Conservation (phyloP, 495 filamentous ascomycete species). For the Diplogelasinospora grovesii region DNA sequence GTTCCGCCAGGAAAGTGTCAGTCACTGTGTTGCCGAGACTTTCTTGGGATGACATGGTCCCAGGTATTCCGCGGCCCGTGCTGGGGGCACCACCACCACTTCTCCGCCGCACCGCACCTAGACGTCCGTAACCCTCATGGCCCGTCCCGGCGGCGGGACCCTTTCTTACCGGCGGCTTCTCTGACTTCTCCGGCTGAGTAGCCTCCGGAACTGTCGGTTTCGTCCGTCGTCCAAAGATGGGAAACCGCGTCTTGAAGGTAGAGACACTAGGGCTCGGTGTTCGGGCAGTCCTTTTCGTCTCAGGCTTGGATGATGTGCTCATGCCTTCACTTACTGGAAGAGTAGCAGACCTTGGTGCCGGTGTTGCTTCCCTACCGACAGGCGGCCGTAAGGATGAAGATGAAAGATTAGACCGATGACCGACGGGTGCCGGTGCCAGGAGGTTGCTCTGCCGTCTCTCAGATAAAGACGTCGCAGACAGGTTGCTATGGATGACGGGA, state of each 20-base stretch:
- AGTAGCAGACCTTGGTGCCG: constrained; percentile 28
- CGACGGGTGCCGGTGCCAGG: constrained; percentile 24
- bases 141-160: constrained; percentile 90
- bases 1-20: constrained; percentile 56
- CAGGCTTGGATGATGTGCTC: constrained; percentile 22
- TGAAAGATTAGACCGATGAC: constrained; percentile 22
- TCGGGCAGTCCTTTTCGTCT: constrained; percentile 25
- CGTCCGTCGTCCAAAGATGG: constrained; percentile 67
- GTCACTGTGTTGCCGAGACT: constrained; percentile 36
- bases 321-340: constrained; percentile 12
- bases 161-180: constrained; percentile 55
- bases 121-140: constrained; percentile 86
- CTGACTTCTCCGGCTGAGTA: constrained; percentile 42
- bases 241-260: constrained; percentile 53
- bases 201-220: constrained; percentile 57
- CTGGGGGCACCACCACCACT: constrained; percentile 49
- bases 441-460: constrained; percentile 38
- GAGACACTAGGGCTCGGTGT: constrained; percentile 45
- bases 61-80: constrained; percentile 39
- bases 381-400: constrained; percentile 27
- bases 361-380: constrained; percentile 30
- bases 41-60: constrained; percentile 43
- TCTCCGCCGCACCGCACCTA: constrained; percentile 53
- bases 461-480: constrained; percentile 45
- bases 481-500: constrained; percentile 72